Evolutionary conservation across 768 basidiomycete species (phyloP).

Genomic region (Lentinula aciculospora): DNA sequence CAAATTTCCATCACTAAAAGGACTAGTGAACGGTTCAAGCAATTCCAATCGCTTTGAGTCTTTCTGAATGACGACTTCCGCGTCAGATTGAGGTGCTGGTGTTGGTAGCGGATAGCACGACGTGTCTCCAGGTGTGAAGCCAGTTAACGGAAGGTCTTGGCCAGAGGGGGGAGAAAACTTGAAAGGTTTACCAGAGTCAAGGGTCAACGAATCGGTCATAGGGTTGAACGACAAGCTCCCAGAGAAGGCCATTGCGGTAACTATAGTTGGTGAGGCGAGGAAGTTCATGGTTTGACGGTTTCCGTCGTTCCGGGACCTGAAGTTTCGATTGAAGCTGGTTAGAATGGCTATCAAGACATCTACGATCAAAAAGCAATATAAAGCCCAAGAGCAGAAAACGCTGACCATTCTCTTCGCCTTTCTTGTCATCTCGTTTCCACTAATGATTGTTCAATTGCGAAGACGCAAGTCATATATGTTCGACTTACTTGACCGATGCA

Average conservation of each 20-base stretch:
- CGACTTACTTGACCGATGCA: slow-evolving; percentile 86
- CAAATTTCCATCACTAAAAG: slow-evolving; percentile 55
- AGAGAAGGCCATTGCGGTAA: slow-evolving; percentile 96
- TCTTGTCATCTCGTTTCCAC: slow-evolving; percentile 92
- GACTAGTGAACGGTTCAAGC: slow-evolving; percentile 78
- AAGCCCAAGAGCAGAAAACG: background rate
- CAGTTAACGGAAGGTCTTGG: slow-evolving; percentile 74
- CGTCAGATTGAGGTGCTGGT: slow-evolving; percentile 72
- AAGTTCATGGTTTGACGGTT: slow-evolving; percentile 96
- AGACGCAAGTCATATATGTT: background rate
- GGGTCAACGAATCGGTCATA: slow-evolving; percentile 61
- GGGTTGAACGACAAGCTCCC: slow-evolving; percentile 95
- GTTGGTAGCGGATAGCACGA: slow-evolving; percentile 72
- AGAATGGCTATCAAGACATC: slow-evolving; percentile 64
- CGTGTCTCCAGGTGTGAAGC: slow-evolving; percentile 73
- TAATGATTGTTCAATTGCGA: slow-evolving; percentile 20
- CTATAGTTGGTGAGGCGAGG: slow-evolving; percentile 92
- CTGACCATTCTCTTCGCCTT: slow-evolving; percentile 87
- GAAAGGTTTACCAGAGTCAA: slow-evolving; percentile 73
- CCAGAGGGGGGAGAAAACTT: slow-evolving; percentile 82
- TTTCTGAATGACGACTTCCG: slow-evolving; percentile 70
- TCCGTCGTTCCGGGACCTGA: slow-evolving; percentile 94
- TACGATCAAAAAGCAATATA: slow-evolving; percentile 6
- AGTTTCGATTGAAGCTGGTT: slow-evolving; percentile 91
- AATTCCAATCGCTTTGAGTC: slow-evolving; percentile 83